A percentile compares a stretch with the other conserved stretches of the same genome.
These are phyloP conservation scores for Gossypium aridum DNA, from an alignment of 441 rosid genomes.

Conservation along the genomic window DNA sequence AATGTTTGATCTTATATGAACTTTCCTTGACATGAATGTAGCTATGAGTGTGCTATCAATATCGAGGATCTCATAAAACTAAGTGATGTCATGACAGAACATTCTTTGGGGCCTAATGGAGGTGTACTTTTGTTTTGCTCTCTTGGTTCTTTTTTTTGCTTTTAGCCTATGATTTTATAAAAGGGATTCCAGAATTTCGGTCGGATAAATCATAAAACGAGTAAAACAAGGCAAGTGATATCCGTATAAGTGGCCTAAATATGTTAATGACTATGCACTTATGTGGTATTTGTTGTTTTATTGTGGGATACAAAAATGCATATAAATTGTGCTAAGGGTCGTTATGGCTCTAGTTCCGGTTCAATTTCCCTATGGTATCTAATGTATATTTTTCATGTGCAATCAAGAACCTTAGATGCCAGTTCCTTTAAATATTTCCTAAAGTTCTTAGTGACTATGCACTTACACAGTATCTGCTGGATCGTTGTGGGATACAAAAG, in stretches of 20 bases:
- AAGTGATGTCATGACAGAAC: slow-evolving; percentile 75
- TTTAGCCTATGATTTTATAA: neutral
- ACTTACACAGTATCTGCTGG: neutral
- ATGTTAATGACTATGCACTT: neutral
- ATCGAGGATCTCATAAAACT: slow-evolving; percentile 80
- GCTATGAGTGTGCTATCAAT: slow-evolving; percentile 82
- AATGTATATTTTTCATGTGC: slow-evolving; percentile 2
- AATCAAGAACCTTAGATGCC: slow-evolving; percentile 28
- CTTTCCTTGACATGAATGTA: slow-evolving; percentile 39
- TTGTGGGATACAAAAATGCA: neutral
- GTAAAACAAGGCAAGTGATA: neutral
- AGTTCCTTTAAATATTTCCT: neutral
- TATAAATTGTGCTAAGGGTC: neutral
- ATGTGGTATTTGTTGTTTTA: neutral
- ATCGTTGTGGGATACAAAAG: neutral
- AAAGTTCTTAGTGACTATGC: neutral
- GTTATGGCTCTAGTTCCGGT: neutral
- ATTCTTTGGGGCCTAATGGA: slow-evolving; percentile 94
- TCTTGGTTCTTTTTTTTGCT: neutral
- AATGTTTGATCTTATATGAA: neutral
- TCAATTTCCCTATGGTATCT: neutral
- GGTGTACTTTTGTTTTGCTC: slow-evolving; percentile 27
- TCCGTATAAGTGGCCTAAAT: neutral
- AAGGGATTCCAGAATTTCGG: neutral
- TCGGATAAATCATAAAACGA: neutral